Base-by-base conservation (phyloP, 495 filamentous ascomycete species). In the Lasiosphaeriaceae sp. region DNA sequence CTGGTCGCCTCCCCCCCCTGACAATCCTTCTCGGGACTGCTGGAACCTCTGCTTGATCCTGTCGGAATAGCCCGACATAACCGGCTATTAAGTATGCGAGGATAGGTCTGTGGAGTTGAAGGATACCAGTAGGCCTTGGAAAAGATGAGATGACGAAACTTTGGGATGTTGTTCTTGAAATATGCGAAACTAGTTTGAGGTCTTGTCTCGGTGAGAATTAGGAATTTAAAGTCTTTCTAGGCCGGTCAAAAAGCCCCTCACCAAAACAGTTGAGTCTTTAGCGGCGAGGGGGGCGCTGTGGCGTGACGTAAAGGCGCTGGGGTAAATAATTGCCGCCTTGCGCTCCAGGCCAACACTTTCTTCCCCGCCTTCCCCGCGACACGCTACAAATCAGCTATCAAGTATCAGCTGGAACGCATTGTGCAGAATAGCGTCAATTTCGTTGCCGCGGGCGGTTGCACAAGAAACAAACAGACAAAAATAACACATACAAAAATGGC, bases 141-240 rank as follows among this genome's bases (percentile, higher is more conserved):
- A 19, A 0, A 58, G 24, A 59, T 73, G 8, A 74, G 72, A 50
- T 74, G 71, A 75, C 73, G 77, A 9, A 73, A 66, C 5, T 67
- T 56, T 62, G 78, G 79, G 50, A 77, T 65, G 4, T 70, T 65
- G n/a, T 74, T 72, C 55, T 72, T 76, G 67, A n/a, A n/a, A n/a
- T n/a, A n/a, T n/a, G n/a, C n/a, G n/a, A n/a, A n/a, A n/a, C n/a
- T n/a, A n/a, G n/a, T n/a, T n/a, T n/a, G n/a, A n/a, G n/a, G n/a
- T n/a, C n/a, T n/a, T n/a, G n/a, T n/a, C n/a, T n/a, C n/a, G n/a
- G n/a, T n/a, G 60, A 55, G 19, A 22, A 22, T 17, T 14, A 47
- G 46, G 22, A 22, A 24, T 4, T 47, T 22, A 47, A 8, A 24
- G 46, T 8, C 16, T 24, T 22, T 26, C 19, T 11, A 22, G 26